A percentile compares a stretch with the other conserved stretches of the same genome.
Evolutionary conservation across 2,329 filamentous ascomycete species (phyloP).

Genomic region (Claviceps digitariae): DNA sequence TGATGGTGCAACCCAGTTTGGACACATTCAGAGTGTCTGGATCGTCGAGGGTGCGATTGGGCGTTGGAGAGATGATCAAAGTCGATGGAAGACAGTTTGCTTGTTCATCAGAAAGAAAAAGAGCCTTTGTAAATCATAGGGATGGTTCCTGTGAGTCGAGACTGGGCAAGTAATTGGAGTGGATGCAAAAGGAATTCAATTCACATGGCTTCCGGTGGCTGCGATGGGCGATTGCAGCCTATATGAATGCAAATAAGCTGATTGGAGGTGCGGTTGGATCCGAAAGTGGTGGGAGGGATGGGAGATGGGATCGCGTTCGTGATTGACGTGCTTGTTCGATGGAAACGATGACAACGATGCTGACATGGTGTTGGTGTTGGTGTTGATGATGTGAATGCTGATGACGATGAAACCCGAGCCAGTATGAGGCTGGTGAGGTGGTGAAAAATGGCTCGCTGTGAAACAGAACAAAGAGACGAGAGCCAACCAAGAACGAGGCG

Average conservation of each 20-base stretch:
- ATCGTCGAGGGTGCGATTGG: background rate
- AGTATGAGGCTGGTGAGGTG: background rate
- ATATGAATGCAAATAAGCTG: background rate
- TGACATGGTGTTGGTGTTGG: background rate
- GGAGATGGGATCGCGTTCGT: background rate
- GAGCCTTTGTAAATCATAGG: background rate
- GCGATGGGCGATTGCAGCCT: background rate
- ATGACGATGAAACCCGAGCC: background rate
- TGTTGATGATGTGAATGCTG: background rate
- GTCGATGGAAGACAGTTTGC: too few species aligned
- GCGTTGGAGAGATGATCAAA: too few species aligned
- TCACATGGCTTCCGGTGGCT: background rate
- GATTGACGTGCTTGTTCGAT: background rate
- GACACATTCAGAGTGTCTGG: background rate
- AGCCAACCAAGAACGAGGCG: background rate
- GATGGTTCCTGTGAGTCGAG: background rate
- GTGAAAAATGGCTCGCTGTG: background rate
- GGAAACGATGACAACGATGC: background rate
- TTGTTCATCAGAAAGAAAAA: too few species aligned
- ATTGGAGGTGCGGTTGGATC: background rate
- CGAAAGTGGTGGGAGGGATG: background rate
- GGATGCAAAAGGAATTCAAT: background rate
- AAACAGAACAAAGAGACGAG: background rate
- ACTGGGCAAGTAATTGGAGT: background rate
- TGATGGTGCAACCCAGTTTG: background rate